Conservation (phyloP, 306 rosid genomes). For the Styphnolobium japonicum region DNA sequence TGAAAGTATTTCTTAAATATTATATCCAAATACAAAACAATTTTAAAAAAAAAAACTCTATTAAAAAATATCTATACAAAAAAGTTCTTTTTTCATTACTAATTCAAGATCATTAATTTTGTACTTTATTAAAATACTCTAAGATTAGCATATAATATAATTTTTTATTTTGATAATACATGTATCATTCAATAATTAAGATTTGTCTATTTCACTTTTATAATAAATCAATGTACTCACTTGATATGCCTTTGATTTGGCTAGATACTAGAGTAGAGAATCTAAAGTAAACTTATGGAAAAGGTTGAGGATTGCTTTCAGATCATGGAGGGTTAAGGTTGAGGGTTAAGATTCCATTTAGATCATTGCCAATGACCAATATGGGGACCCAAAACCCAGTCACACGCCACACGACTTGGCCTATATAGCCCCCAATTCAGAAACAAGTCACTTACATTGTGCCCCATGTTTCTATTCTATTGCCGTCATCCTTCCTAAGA, state of each 20-base stretch:
- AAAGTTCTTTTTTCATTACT: no score
- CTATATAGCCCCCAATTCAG: conserved; percentile 24
- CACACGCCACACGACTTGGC: conserved; percentile 35
- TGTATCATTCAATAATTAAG: no score
- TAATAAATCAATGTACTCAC: neutral
- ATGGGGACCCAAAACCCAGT: conserved; percentile 48
- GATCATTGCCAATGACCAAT: conserved; percentile 36
- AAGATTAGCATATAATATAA: no score
- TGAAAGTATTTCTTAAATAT: no score
- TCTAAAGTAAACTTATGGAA: neutral
- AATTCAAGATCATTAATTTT: no score
- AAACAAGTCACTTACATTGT: conserved; percentile 20
- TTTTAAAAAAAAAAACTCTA: no score
- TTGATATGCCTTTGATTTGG: neutral
- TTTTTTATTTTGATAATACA: no score
- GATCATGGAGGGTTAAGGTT: conserved; percentile 9
- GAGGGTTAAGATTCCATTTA: conserved; percentile 54
- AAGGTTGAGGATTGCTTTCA: conserved; percentile 32
- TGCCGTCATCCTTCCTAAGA: conserved; percentile 39
- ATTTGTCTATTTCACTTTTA: neutral
- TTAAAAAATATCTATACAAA: no score
- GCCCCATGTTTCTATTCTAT: conserved; percentile 26
- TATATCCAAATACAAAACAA: no score
- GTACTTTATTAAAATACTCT: no score
- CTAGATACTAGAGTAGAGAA: neutral